Evolutionary conservation across 352 stramenopile species (phyloP), one percentile per base, ranked within the genome.

Genomic region (Globisporangium takayamanum): DNA sequence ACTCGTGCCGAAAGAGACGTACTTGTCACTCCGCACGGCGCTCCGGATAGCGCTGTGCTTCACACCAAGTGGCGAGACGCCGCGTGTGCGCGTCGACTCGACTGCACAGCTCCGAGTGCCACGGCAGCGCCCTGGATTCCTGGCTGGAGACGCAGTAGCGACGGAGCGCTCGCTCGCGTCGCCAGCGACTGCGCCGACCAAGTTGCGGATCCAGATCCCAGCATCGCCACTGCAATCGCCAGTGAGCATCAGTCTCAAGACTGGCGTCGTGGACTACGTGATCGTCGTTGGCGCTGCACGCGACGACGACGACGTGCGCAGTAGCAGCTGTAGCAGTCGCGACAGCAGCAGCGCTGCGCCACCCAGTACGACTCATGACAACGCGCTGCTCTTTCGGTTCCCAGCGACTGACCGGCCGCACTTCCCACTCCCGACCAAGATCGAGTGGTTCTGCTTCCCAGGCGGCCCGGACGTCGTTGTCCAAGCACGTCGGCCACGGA

Each of bases 391-490:
- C 6, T 87, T 87, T 39, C 70, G 80, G 2, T 93, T 87, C 52
- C 85, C 85, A n/a, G 36, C 22, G 0, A 60, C 55, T 2, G 81
- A 93, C 58, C 70, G 78, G 7, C 68, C 53, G 5, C 62, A 78
- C 18, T 93, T 90, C 60, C 76, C 83, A 6, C 53, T 93, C 20
- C 85, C 85, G 1, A 95, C 83, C 1, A 95, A 95, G 66, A 85
- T 95, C 51, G 85, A 95, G 63, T 95, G 85, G 84, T 95, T 95
- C 63, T 95, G 85, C 57, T 93, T 93, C 48, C 84, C 85, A 1
- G 70, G 69, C 25, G 85, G 85, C 7, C 70, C 76, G 0, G 80
- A 95, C 66, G 66, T 86, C 26, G 54, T 89, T 5, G 62, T 64
- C 14, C 74, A 88, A 63, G 37, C 55, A 12, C 39, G 72, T 20